Percentiles rank a stretch among this genome's conserved stretches.
Evolutionary conservation across 2,329 filamentous ascomycete genomes (phyloP).

Genomic region (Coniella vitis): DNA sequence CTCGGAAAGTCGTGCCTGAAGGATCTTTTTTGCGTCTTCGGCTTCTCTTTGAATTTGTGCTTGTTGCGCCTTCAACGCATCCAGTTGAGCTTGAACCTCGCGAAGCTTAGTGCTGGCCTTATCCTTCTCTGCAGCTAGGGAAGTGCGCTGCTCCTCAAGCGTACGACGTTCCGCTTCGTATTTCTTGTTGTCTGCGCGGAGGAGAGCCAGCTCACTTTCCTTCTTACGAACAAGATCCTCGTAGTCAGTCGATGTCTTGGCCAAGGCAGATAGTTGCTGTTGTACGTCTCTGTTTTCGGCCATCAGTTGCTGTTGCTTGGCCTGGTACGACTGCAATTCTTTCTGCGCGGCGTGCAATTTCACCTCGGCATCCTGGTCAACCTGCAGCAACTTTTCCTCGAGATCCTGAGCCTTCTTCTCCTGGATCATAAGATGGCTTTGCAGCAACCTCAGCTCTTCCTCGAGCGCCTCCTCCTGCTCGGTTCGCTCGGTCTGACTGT

Average conservation of each 20-base stretch:
- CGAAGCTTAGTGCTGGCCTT: slow-evolving; percentile 68
- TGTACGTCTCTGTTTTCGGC: slow-evolving; percentile 79
- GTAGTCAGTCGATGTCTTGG: slow-evolving; percentile 87
- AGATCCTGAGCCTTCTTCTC: slow-evolving; percentile 85
- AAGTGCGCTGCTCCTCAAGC: slow-evolving; percentile 72
- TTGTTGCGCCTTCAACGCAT: slow-evolving; percentile 79
- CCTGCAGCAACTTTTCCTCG: slow-evolving; percentile 73
- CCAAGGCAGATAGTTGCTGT: slow-evolving; percentile 78
- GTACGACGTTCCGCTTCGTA: slow-evolving; percentile 72
- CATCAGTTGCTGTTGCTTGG: slow-evolving; percentile 67
- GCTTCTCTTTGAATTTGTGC: slow-evolving; percentile 81
- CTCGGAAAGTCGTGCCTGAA: slow-evolving; percentile 84
- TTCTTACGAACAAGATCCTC: slow-evolving; percentile 91
- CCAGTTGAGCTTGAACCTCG: slow-evolving; percentile 80
- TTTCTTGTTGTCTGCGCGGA: slow-evolving; percentile 78
- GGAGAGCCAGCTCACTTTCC: slow-evolving; percentile 82
- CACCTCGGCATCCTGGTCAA: slow-evolving; percentile 82
- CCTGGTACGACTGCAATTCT: slow-evolving; percentile 67
- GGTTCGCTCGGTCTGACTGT: slow-evolving; percentile 64
- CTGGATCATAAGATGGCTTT: slow-evolving; percentile 82
- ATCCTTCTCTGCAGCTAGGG: slow-evolving; percentile 69
- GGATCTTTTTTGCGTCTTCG: slow-evolving; percentile 74
- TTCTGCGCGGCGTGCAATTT: slow-evolving; percentile 74
- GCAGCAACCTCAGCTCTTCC: slow-evolving; percentile 83
- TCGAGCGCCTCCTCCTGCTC: slow-evolving; percentile 69